A percentile compares a stretch with the other conserved stretches of the same genome.
Evolutionary conservation across 176 grass and related monocot genomes (phyloP).

Genomic region (Lolium perenne): DNA sequence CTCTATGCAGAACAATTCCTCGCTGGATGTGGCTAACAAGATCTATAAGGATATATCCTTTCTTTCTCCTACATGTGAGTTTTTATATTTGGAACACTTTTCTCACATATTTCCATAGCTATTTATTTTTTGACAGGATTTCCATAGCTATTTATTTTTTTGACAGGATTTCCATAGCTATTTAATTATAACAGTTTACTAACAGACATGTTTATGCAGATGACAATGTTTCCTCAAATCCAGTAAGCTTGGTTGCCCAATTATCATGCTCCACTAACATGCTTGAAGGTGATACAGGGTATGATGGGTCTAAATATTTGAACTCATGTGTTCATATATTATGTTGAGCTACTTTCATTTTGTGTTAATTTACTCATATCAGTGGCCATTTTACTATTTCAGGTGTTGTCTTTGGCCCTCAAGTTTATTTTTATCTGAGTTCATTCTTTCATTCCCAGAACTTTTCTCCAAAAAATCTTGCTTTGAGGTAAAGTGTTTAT

Average conservation of each 20-base stretch:
- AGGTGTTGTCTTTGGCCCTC: conserved; percentile 95
- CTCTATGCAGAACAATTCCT: conserved; percentile 49
- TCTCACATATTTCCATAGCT: neutral
- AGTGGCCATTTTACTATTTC: conserved; percentile 39
- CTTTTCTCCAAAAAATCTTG: conserved; percentile 71
- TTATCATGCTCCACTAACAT: conserved; percentile 87
- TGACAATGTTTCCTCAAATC: conserved; percentile 36
- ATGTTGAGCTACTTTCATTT: neutral
- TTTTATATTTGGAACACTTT: conserved; percentile 22
- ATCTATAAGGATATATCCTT: conserved; percentile 84
- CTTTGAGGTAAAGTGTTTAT: conserved; percentile 67
- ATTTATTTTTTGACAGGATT: neutral
- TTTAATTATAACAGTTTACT: conserved; percentile 21
- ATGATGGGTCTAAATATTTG: conserved; percentile 35
- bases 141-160: neutral
- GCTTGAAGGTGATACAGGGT: conserved; percentile 99
- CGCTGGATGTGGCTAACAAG: conserved; percentile 42
- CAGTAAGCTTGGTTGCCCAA: conserved; percentile 53
- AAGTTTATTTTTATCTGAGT: conserved; percentile 86
- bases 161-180: neutral
- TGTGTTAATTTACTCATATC: conserved; percentile 26
- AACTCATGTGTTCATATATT: neutral
- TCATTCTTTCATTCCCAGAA: conserved; percentile 76
- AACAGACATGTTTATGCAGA: conserved; percentile 36
- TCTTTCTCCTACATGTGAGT: conserved; percentile 71